A percentile compares a stretch with the other conserved stretches of the same genome.
These are phyloP conservation scores for Hygrophoropsis aurantiaca DNA, from an alignment of 768 basidiomycete species.

Conservation along the genomic window DNA sequence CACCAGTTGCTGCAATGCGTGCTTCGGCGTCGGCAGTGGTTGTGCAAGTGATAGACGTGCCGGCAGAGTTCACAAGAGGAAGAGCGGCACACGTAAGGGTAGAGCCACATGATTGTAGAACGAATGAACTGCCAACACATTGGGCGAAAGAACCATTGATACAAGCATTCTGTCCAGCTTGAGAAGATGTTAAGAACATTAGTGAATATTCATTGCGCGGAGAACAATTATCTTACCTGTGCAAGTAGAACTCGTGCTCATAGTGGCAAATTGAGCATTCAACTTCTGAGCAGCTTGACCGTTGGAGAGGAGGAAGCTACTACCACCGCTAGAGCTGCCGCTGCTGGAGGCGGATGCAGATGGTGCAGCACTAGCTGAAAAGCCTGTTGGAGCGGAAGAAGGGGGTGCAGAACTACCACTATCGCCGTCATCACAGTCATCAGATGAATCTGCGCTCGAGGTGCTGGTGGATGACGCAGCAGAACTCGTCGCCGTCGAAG, in stretches of 20 bases:
- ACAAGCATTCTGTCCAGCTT: slow-evolving; percentile 45
- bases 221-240: slow-evolving; percentile 17
- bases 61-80: slow-evolving; percentile 52
- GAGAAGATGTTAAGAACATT: slow-evolving; percentile 25
- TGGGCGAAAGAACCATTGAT: slow-evolving; percentile 51
- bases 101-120: slow-evolving; percentile 27
- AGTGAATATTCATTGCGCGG: slow-evolving; percentile 25
- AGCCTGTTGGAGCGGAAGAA: background rate
- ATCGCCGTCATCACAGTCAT: slow-evolving; percentile 2
- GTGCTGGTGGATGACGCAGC: slow-evolving; percentile 1
- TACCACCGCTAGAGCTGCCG: background rate
- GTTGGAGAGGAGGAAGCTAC: slow-evolving; percentile 30
- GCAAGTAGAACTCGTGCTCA: slow-evolving; percentile 48
- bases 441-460: slow-evolving; percentile 3
- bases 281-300: slow-evolving; percentile 50
- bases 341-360: slow-evolving; percentile 8
- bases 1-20: slow-evolving; percentile 44
- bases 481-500: background rate
- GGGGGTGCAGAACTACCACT: background rate
- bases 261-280: slow-evolving; percentile 50
- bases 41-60: slow-evolving; percentile 53
- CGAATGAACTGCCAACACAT: slow-evolving; percentile 46
- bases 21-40: slow-evolving; percentile 44
- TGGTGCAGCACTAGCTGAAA: background rate
- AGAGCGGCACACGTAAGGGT: slow-evolving; percentile 45